phyloP scores from a whole-genome alignment of 495 filamentous ascomycete genomes.

The Daldinia loculata region DNA sequence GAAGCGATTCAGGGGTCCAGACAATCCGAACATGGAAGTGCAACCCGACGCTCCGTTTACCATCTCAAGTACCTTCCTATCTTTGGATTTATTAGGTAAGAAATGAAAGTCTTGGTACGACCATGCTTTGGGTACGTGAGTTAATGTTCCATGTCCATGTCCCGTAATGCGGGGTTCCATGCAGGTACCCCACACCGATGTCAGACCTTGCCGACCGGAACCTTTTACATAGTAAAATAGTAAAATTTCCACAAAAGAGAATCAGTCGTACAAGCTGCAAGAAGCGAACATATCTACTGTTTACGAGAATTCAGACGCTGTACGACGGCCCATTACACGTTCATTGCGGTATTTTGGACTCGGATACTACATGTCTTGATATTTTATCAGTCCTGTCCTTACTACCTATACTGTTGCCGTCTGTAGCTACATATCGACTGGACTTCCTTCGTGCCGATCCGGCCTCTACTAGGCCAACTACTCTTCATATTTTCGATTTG shows the following conservation, averaged over 20 bases:
- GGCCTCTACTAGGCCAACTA: not conserved
- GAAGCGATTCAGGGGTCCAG: conserved; percentile 16
- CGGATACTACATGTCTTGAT: not conserved
- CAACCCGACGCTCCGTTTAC: not conserved
- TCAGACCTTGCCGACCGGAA: conserved; percentile 15
- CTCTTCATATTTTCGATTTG: conserved; percentile 16
- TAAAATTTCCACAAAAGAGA: conserved; percentile 13
- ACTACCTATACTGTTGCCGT: not conserved
- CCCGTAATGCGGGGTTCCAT: conserved; percentile 30
- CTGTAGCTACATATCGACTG: not conserved
- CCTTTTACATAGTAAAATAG: conserved; percentile 6
- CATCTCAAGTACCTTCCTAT: not conserved
- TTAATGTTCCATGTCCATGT: too few species aligned
- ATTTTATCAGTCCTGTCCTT: not conserved
- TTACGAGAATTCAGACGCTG: not conserved
- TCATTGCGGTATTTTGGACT: not conserved
- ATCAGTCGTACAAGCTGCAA: not conserved
- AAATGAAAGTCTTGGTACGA: not conserved
- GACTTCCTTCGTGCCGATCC: not conserved
- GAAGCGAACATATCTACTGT: not conserved
- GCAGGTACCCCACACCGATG: conserved; percentile 39
- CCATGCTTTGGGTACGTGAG: not conserved
- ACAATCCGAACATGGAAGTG: not conserved
- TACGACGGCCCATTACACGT: not conserved
- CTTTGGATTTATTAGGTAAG: conserved; percentile 7